phyloP scores from a whole-genome alignment of 1,139 yeast genomes.

The Petasospora fabianii region DNA sequence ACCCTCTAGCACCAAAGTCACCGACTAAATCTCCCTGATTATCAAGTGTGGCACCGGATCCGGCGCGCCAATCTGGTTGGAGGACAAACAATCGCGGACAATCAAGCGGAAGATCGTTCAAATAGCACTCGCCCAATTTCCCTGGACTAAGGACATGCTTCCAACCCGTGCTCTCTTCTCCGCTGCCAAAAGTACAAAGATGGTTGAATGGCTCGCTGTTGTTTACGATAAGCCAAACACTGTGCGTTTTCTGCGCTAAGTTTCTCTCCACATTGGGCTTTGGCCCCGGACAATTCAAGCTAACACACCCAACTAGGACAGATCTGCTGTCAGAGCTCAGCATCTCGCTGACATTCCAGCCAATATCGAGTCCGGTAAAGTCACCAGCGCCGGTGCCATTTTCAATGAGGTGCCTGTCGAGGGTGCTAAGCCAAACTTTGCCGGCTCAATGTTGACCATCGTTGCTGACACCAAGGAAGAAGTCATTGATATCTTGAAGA shows the following conservation, averaged over 20 bases:
- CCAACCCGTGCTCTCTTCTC: conserved; percentile 11
- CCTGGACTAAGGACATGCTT: conserved; percentile 3
- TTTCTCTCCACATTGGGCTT: neutral
- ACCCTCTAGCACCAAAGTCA: no score
- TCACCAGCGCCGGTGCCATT: conserved; percentile 65
- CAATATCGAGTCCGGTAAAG: conserved; percentile 47
- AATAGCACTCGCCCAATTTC: neutral
- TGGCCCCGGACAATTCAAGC: no score
- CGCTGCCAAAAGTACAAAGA: conserved; percentile 19
- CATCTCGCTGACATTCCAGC: conserved; percentile 58
- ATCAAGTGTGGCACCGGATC: neutral
- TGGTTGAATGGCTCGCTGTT: conserved; percentile 66
- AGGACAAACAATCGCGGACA: neutral
- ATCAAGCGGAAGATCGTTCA: neutral
- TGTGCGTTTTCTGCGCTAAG: conserved; percentile 5
- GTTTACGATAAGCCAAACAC: conserved; percentile 66
- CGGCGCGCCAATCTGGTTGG: neutral
- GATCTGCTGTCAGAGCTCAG: conserved; percentile 50
- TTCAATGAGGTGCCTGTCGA: conserved; percentile 41
- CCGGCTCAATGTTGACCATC: conserved; percentile 66
- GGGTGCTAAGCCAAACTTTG: conserved; percentile 50
- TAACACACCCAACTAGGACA: conserved; percentile 33
- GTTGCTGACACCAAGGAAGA: conserved; percentile 62
- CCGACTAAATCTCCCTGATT: no score
- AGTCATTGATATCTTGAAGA: conserved; percentile 56